A percentile compares a stretch with the other conserved stretches of the same genome.
phyloP scores from a whole-genome alignment of 208 protist genomes.

The Trypanosoma grayi region DNA sequence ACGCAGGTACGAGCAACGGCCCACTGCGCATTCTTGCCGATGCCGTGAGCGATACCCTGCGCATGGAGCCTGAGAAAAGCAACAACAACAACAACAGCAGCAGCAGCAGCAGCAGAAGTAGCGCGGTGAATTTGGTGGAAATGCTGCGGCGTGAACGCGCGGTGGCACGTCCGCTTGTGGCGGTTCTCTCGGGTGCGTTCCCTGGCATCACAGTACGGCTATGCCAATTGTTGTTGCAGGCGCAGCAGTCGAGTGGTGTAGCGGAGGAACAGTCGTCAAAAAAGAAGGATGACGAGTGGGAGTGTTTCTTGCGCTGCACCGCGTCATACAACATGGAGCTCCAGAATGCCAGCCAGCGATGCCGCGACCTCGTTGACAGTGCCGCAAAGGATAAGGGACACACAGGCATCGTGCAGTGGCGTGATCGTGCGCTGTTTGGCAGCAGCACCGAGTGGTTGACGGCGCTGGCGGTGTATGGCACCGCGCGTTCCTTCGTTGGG shows the following conservation, averaged over 20 bases:
- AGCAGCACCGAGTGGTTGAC: slow-evolving; percentile 9
- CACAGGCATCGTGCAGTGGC: slow-evolving; percentile 3
- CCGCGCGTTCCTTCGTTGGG: slow-evolving; percentile 6
- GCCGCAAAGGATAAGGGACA: not conserved
- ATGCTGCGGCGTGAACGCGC: not conserved
- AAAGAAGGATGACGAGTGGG: slow-evolving; percentile 8
- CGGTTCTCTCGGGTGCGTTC: slow-evolving; percentile 17
- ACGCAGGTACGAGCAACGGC: not conserved
- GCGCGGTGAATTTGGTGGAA: not conserved
- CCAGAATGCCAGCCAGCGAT: not conserved
- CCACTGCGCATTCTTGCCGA: slow-evolving; percentile 11
- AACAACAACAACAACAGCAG: not conserved
- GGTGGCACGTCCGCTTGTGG: slow-evolving; percentile 15
- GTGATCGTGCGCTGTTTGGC: slow-evolving; percentile 11
- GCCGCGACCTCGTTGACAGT: not conserved
- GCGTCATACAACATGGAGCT: slow-evolving; percentile 16
- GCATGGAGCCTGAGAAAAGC: not conserved
- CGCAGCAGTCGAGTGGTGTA: too few species aligned
- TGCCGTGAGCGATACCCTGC: slow-evolving; percentile 6
- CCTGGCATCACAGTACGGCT: slow-evolving; percentile 1
- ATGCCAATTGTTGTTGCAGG: slow-evolving; percentile 7
- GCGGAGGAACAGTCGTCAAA: not conserved
- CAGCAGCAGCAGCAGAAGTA: not conserved
- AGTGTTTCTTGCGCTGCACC: slow-evolving; percentile 15
- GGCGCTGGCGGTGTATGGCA: slow-evolving; percentile 9